These are phyloP conservation scores for Globisporangium echinulatum DNA, from an alignment of 352 stramenopile genomes.

Conservation along the genomic window DNA sequence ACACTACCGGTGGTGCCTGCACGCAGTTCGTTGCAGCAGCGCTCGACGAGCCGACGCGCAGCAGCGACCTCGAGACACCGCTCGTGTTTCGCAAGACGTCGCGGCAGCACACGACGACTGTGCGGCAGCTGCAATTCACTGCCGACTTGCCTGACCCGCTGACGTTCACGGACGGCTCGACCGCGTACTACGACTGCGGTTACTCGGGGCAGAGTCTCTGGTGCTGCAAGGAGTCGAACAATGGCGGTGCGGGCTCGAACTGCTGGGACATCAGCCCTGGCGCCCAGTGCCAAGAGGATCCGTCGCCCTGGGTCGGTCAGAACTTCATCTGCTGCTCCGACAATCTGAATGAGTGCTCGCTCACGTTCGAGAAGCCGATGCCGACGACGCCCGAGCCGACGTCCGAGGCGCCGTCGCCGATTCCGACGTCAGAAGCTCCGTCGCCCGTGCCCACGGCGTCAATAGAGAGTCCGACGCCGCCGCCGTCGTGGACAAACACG, in stretches of 20 bases:
- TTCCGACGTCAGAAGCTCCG: not conserved
- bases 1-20: conserved; percentile 16
- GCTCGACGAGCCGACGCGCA: conserved; percentile 7
- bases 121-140: conserved; percentile 35
- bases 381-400: conserved; percentile 3
- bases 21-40: conserved; percentile 18
- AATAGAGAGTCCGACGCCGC: not conserved
- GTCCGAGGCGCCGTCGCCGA: not conserved
- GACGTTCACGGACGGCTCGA: conserved; percentile 16
- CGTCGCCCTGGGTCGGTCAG: conserved; percentile 27
- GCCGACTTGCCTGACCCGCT: conserved; percentile 13
- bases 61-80: not conserved
- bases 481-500: not conserved
- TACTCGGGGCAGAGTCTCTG: conserved; percentile 25
- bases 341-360: conserved; percentile 20
- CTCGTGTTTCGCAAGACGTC: conserved; percentile 2
- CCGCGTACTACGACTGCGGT: conserved; percentile 37
- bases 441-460: not conserved
- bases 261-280: conserved; percentile 33
- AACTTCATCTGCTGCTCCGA: conserved; percentile 48
- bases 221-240: conserved; percentile 38
- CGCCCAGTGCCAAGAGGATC: conserved; percentile 22
- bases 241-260: conserved; percentile 12
- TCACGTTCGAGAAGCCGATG: conserved; percentile 35
- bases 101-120: not conserved